Percentiles rank a stretch among this genome's conserved stretches.
Conservation (phyloP, 179 eudicot genomes). For the Silene vulgaris region DNA sequence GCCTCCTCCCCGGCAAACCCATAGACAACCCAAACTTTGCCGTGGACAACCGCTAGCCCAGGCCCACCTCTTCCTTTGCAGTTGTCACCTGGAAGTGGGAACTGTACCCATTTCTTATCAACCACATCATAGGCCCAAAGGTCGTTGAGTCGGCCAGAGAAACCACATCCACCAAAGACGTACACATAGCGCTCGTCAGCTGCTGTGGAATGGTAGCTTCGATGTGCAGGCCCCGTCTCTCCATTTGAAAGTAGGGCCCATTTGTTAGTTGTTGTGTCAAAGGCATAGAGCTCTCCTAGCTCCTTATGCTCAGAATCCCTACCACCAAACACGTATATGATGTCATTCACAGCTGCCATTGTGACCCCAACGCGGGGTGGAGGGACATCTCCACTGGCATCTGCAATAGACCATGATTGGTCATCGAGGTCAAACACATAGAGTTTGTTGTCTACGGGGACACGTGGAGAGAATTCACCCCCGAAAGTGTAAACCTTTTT, state of each 20-base stretch:
- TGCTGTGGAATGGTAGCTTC: constrained; percentile 79
- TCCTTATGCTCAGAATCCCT: constrained; percentile 75
- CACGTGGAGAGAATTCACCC: constrained; percentile 82
- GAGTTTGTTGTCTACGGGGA: constrained; percentile 77
- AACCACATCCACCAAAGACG: constrained; percentile 81
- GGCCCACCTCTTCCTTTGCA: constrained; percentile 88
- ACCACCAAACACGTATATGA: constrained; percentile 82
- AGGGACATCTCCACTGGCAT: constrained; percentile 60
- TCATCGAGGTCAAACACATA: constrained; percentile 60
- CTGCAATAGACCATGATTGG: constrained; percentile 61
- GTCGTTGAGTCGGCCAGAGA: constrained; percentile 64
- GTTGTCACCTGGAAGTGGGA: constrained; percentile 55
- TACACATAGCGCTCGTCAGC: constrained; percentile 55
- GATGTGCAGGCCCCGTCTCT: constrained; percentile 54
- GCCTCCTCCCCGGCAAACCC: constrained; percentile 73
- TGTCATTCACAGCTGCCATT: constrained; percentile 61
- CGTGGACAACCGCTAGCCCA: constrained; percentile 51
- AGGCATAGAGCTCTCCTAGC: constrained; percentile 73
- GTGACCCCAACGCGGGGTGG: constrained; percentile 91
- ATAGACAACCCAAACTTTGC: constrained; percentile 86
- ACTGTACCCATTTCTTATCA: constrained; percentile 52
- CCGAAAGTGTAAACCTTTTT: constrained; percentile 72
- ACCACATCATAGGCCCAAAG: constrained; percentile 71
- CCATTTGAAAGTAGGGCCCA: constrained; percentile 63
- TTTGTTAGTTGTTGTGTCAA: constrained; percentile 53